phyloP scores from a whole-genome alignment of 1,284 basidiomycete species.

The Tetrapyrgos nigripes region DNA sequence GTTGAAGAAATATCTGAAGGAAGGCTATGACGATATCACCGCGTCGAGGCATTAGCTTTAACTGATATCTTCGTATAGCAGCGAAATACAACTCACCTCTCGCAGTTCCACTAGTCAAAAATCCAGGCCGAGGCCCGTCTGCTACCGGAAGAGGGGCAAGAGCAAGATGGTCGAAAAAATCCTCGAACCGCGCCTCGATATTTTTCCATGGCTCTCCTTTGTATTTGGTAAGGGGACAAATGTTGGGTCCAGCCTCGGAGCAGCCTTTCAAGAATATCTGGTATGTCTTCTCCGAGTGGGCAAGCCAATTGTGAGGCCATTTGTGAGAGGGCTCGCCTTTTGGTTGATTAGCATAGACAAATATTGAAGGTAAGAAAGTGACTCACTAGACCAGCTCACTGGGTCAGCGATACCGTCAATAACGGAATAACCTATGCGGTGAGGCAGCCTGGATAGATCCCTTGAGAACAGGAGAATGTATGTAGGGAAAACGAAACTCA shows the following conservation, averaged over 20 bases:
- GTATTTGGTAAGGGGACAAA: constrained; percentile 34
- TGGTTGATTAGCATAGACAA: neutral
- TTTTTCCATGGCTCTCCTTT: constrained; percentile 29
- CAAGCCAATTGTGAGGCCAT: constrained; percentile 39
- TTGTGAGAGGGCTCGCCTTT: constrained; percentile 39
- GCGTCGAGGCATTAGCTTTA: neutral
- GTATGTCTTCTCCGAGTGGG: constrained; percentile 37
- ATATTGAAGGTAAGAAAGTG: neutral
- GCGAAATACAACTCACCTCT: constrained; percentile 26
- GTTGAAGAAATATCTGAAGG: constrained; percentile 17
- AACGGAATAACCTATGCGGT: constrained; percentile 24
- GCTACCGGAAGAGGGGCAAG: constrained; percentile 36
- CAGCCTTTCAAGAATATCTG: constrained; percentile 41
- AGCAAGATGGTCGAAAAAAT: constrained; percentile 40
- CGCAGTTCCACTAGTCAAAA: constrained; percentile 41
- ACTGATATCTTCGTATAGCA: neutral
- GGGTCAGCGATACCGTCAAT: constrained; percentile 32
- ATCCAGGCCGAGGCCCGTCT: constrained; percentile 32
- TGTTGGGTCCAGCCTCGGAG: constrained; percentile 35
- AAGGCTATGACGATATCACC: constrained; percentile 3
- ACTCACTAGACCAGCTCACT: constrained; percentile 35
- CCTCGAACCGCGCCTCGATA: constrained; percentile 38
- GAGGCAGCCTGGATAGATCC: constrained; percentile 21
- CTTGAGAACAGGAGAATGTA: neutral
- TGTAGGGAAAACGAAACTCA: constrained; percentile 10